These are phyloP conservation scores for Nephelium lappaceum DNA, from an alignment of 345 rosid genomes.

Conservation along the genomic window DNA sequence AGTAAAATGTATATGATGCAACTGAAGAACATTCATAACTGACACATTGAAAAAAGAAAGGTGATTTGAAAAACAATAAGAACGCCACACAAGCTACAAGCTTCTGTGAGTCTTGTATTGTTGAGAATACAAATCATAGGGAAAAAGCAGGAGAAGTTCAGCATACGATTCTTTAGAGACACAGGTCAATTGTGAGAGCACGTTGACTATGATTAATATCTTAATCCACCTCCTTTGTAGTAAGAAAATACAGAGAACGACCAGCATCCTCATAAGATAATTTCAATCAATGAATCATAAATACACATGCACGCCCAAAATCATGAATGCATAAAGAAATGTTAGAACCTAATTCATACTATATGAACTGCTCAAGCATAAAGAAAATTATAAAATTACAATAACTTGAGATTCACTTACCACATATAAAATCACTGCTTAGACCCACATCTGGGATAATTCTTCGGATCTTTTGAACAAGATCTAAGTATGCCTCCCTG, in stretches of 20 bases:
- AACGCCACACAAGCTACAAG: not conserved
- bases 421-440: slow-evolving; percentile 88
- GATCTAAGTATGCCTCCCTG: slow-evolving; percentile 91
- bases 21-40: not conserved
- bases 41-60: not conserved
- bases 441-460: slow-evolving; percentile 84
- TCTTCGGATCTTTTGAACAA: slow-evolving; percentile 72
- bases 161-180: not conserved
- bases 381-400: not conserved
- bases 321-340: not conserved
- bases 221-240: not conserved
- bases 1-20: not conserved
- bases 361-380: not conserved
- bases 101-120: not conserved
- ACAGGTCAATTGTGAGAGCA: not conserved
- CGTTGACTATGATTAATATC: not conserved
- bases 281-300: not conserved
- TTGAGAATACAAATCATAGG: not conserved
- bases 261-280: not conserved
- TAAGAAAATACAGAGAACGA: not conserved
- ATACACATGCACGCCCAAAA: not conserved
- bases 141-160: not conserved
- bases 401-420: slow-evolving; percentile 42
- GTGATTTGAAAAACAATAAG: not conserved
- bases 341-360: not conserved